Evolutionary conservation across 192 early-diverging fungal genomes (phyloP).

Genomic region (Coemansia sp.): DNA sequence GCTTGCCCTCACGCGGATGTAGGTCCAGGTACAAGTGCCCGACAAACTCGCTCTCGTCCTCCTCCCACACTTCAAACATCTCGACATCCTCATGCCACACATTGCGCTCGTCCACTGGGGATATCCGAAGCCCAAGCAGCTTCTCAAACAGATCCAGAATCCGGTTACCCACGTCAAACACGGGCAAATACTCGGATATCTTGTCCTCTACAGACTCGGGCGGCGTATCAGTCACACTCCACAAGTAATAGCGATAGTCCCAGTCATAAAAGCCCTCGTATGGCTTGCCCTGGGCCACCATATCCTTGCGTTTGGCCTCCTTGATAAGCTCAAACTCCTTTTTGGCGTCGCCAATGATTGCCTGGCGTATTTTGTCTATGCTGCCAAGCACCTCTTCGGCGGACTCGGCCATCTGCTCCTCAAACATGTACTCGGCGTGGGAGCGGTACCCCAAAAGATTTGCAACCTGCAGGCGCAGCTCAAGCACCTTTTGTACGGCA

Average conservation of each 20-base stretch:
- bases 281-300: slow-evolving; percentile 15
- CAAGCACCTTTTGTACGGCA: slow-evolving; percentile 48
- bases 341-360: slow-evolving; percentile 34
- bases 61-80: slow-evolving; percentile 62
- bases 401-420: slow-evolving; percentile 68
- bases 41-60: slow-evolving; percentile 49
- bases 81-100: slow-evolving; percentile 69
- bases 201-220: neutral
- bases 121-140: slow-evolving; percentile 56
- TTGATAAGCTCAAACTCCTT: too few relatives aligned
- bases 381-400: slow-evolving; percentile 49
- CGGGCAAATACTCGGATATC: slow-evolving; percentile 58
- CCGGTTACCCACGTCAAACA: slow-evolving; percentile 48
- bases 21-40: slow-evolving; percentile 68
- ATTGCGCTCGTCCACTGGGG: slow-evolving; percentile 42
- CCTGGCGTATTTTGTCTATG: slow-evolving; percentile 14
- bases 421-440: slow-evolving; percentile 60
- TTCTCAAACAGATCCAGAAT: slow-evolving; percentile 60
- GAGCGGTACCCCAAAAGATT: slow-evolving; percentile 57
- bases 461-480: slow-evolving; percentile 40
- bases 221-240: neutral
- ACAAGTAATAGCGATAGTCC: slow-evolving; percentile 59
- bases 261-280: slow-evolving; percentile 50
- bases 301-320: too few relatives aligned
- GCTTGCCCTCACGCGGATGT: slow-evolving; percentile 58